phyloP scores from a whole-genome alignment of 2,329 filamentous ascomycete species.

The Fusarium sp. region DNA sequence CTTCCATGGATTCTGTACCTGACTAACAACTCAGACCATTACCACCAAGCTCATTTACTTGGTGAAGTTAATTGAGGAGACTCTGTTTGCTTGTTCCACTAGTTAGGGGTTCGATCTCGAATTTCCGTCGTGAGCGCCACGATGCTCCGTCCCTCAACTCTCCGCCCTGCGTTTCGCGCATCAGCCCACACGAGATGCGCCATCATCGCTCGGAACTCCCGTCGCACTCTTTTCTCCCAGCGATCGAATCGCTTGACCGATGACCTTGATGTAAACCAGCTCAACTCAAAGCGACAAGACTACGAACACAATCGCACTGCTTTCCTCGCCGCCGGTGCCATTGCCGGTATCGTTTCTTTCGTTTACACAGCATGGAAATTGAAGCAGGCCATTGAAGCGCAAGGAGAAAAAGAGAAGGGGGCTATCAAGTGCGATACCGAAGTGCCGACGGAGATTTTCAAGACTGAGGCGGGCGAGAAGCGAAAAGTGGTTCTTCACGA shows the following conservation, averaged over 20 bases:
- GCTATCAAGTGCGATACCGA: slow-evolving; percentile 56
- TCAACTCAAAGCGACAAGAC: slow-evolving; percentile 58
- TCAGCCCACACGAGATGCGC: slow-evolving; percentile 39
- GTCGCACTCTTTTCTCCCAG: slow-evolving; percentile 47
- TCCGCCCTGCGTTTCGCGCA: slow-evolving; percentile 46
- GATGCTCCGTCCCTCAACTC: slow-evolving; percentile 48
- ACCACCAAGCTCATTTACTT: slow-evolving; percentile 7
- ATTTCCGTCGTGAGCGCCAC: slow-evolving; percentile 12
- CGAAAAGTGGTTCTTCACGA: slow-evolving; percentile 72
- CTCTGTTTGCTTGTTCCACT: not conserved
- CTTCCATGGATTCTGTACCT: slow-evolving; percentile 1
- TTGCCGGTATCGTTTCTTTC: slow-evolving; percentile 62
- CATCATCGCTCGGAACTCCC: slow-evolving; percentile 30
- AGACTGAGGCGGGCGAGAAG: slow-evolving; percentile 60
- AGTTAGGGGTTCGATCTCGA: not conserved
- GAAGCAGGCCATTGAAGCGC: slow-evolving; percentile 53
- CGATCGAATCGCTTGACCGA: slow-evolving; percentile 55
- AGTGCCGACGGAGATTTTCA: slow-evolving; percentile 59
- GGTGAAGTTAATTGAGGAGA: not conserved
- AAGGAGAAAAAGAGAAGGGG: slow-evolving; percentile 50
- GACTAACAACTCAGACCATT: slow-evolving; percentile 12
- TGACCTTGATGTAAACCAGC: slow-evolving; percentile 61
- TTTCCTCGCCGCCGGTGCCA: slow-evolving; percentile 62
- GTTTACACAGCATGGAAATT: slow-evolving; percentile 65
- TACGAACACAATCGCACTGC: slow-evolving; percentile 63